These are phyloP conservation scores for Carallia brachiata DNA, from an alignment of 345 rosid genomes.

Conservation along the genomic window DNA sequence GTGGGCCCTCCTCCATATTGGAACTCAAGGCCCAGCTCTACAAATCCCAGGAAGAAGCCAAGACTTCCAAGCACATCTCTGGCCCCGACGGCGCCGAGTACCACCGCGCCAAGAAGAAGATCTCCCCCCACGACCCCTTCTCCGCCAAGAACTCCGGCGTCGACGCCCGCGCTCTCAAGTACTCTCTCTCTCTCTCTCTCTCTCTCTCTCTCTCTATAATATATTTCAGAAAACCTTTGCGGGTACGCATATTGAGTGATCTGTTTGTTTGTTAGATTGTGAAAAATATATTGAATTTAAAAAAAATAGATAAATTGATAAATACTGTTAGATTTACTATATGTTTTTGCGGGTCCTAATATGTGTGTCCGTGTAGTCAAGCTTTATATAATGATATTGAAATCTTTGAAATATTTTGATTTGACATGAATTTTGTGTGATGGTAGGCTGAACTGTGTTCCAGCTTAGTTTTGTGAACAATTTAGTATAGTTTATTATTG, in stretches of 20 bases:
- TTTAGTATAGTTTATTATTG: no score
- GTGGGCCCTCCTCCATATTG: constrained; percentile 76
- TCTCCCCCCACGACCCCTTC: constrained; percentile 48
- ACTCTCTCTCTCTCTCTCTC: not conserved
- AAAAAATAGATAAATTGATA: no score
- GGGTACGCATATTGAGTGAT: no score
- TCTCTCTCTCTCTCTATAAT: not conserved
- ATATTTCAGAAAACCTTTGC: not conserved
- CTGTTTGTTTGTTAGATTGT: no score
- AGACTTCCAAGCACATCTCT: constrained; percentile 52
- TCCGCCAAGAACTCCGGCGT: constrained; percentile 77
- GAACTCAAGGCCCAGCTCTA: constrained; percentile 94
- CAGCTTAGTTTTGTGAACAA: no score
- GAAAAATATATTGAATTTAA: no score
- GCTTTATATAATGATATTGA: not conserved
- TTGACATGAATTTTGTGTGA: no score
- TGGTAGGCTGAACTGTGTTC: no score
- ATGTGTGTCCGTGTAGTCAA: no score
- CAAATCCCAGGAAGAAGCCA: constrained; percentile 79
- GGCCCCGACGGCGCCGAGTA: constrained; percentile 53
- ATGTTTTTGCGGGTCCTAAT: not conserved
- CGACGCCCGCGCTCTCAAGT: constrained; percentile 72
- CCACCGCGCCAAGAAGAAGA: constrained; percentile 74
- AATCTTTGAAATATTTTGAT: not conserved
- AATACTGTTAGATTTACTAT: no score